phyloP scores from a whole-genome alignment of 2,329 filamentous ascomycete species.

The Alternaria longipes region DNA sequence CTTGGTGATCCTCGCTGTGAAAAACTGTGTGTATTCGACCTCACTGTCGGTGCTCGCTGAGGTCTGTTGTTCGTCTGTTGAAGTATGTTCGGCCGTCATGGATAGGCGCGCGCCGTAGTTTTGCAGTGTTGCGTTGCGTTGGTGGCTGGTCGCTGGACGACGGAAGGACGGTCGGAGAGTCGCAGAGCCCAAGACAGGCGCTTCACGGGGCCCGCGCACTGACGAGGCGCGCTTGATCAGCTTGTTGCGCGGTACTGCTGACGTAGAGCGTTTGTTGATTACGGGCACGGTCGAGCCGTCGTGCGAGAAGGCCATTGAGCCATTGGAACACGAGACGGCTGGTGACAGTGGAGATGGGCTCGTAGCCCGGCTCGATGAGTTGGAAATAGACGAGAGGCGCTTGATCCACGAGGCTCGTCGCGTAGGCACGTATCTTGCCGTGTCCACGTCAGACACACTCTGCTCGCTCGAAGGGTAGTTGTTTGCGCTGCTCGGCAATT shows the following conservation, averaged over 20 bases:
- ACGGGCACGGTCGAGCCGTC: constrained; percentile 70
- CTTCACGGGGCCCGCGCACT: constrained; percentile 58
- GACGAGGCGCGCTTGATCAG: constrained; percentile 77
- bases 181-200: constrained; percentile 61
- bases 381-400: constrained; percentile 73
- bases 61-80: constrained; percentile 29
- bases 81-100: constrained; percentile 36
- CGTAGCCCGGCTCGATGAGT: constrained; percentile 69
- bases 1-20: constrained; percentile 47
- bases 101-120: constrained; percentile 55
- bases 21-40: constrained; percentile 50
- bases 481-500: constrained; percentile 30
- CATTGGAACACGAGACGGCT: constrained; percentile 71
- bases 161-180: constrained; percentile 73
- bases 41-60: constrained; percentile 37
- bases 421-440: constrained; percentile 38
- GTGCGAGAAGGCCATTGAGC: constrained; percentile 58
- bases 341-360: constrained; percentile 72
- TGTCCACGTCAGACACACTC: constrained; percentile 39
- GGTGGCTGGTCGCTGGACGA: constrained; percentile 80
- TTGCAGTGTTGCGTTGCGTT: constrained; percentile 76
- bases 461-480: constrained; percentile 34
- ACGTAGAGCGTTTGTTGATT: constrained; percentile 54
- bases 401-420: constrained; percentile 73
- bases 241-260: constrained; percentile 71